phyloP scores from a whole-genome alignment of 345 rosid species.

The Anacardium occidentale region DNA sequence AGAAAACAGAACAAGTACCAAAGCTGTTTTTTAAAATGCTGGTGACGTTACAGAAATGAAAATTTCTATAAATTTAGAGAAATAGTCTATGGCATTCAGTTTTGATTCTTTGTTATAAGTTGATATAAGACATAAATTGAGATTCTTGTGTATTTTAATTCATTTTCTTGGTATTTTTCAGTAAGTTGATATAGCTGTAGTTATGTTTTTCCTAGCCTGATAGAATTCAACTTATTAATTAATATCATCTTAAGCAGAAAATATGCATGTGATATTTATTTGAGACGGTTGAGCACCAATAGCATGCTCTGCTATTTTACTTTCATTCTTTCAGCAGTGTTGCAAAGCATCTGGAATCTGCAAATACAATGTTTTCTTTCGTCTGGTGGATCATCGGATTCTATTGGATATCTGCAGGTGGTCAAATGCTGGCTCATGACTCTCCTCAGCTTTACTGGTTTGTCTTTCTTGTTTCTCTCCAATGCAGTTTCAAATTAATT shows the following conservation, averaged over 20 bases:
- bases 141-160: not conserved
- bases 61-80: too few relatives aligned
- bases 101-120: not conserved
- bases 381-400: conserved; percentile 99
- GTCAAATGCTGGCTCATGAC: conserved; percentile 59
- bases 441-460: conserved; percentile 94
- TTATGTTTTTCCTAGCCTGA: not conserved
- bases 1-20: too few relatives aligned
- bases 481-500: not conserved
- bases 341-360: conserved; percentile 93
- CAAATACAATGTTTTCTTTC: conserved; percentile 96
- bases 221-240: not conserved
- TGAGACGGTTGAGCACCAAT: too few relatives aligned
- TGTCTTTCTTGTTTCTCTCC: conserved; percentile 18
- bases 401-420: conserved; percentile 98
- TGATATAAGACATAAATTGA: not conserved
- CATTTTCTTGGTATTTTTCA: not conserved
- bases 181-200: not conserved
- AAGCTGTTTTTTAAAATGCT: too few relatives aligned
- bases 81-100: not conserved
- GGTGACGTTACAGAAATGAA: too few relatives aligned
- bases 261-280: not conserved
- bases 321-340: conserved; percentile 40
- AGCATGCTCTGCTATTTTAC: conserved; percentile 13
- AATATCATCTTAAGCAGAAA: not conserved